Evolutionary conservation across 1,139 yeast genomes (phyloP).

Genomic region (Diutina neorugosa): DNA sequence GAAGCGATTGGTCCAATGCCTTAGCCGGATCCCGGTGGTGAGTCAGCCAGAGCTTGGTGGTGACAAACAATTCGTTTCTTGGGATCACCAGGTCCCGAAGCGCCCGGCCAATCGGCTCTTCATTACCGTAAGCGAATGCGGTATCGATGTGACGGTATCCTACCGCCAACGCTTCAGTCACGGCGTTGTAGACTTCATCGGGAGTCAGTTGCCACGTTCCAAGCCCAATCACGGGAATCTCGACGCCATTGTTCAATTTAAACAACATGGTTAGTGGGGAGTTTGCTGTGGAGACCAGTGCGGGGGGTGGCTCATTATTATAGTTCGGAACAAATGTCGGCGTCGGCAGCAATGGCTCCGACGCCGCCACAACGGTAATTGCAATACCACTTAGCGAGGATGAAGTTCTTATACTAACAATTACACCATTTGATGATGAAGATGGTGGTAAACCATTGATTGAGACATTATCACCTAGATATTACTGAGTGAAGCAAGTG

Average conservation of each 20-base stretch:
- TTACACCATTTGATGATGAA: too few relatives aligned
- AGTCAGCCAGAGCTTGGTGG: constrained; percentile 36
- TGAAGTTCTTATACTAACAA: too few relatives aligned
- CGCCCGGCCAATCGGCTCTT: constrained; percentile 44
- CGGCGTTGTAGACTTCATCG: constrained; percentile 31
- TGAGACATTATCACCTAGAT: too few relatives aligned
- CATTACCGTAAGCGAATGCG: constrained; percentile 46
- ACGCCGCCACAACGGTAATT: background rate
- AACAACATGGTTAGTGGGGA: background rate
- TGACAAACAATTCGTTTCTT: constrained; percentile 51
- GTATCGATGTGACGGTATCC: constrained; percentile 52
- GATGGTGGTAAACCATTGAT: too few relatives aligned
- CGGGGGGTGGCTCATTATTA: background rate
- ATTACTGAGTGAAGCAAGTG: too few relatives aligned
- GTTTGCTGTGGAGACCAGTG: background rate
- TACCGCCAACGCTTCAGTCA: constrained; percentile 15
- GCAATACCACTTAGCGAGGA: too few relatives aligned
- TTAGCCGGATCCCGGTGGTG: constrained; percentile 48
- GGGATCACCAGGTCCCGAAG: constrained; percentile 28
- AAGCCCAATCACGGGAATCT: constrained; percentile 26
- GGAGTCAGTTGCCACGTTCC: constrained; percentile 25
- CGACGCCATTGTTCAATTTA: constrained; percentile 14
- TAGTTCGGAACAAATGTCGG: background rate
- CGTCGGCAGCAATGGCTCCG: background rate
- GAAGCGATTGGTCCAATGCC: constrained; percentile 51